These are phyloP conservation scores for Aspergillus piperis DNA, from an alignment of 2,329 filamentous ascomycete genomes.

Conservation along the genomic window DNA sequence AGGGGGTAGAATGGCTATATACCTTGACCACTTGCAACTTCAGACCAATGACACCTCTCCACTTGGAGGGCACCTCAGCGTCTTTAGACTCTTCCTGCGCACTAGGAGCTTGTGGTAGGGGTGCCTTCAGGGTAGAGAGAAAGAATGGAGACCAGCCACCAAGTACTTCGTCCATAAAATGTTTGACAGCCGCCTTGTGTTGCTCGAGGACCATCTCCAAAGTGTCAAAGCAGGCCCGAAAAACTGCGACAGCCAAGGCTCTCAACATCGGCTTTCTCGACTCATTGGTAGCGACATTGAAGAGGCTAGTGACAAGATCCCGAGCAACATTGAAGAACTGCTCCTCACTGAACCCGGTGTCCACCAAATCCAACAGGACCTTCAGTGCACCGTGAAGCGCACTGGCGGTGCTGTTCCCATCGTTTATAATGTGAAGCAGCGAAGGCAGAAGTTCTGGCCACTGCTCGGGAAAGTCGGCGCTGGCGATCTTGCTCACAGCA, in stretches of 20 bases:
- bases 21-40: conserved; percentile 91
- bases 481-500: conserved; percentile 90
- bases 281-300: conserved; percentile 76
- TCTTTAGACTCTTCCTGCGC: conserved; percentile 61
- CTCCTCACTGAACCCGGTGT: conserved; percentile 89
- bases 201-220: conserved; percentile 97
- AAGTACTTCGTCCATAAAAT: conserved; percentile 84
- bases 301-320: conserved; percentile 81
- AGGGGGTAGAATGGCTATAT: conserved; percentile 20
- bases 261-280: conserved; percentile 73
- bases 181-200: conserved; percentile 80
- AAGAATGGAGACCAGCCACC: conserved; percentile 89
- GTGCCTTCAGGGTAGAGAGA: conserved; percentile 71
- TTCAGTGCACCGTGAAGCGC: conserved; percentile 88
- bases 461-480: conserved; percentile 86
- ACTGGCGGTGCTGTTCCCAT: conserved; percentile 68
- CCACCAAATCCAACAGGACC: conserved; percentile 85
- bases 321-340: conserved; percentile 91
- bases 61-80: conserved; percentile 60
- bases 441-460: conserved; percentile 89
- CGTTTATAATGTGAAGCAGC: conserved; percentile 70
- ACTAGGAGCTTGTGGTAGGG: conserved; percentile 63
- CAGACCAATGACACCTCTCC: conserved; percentile 79
- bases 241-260: conserved; percentile 84
- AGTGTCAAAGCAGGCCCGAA: conserved; percentile 88